These are phyloP conservation scores for Murraya paniculata DNA, from an alignment of 345 rosid genomes.

Conservation along the genomic window DNA sequence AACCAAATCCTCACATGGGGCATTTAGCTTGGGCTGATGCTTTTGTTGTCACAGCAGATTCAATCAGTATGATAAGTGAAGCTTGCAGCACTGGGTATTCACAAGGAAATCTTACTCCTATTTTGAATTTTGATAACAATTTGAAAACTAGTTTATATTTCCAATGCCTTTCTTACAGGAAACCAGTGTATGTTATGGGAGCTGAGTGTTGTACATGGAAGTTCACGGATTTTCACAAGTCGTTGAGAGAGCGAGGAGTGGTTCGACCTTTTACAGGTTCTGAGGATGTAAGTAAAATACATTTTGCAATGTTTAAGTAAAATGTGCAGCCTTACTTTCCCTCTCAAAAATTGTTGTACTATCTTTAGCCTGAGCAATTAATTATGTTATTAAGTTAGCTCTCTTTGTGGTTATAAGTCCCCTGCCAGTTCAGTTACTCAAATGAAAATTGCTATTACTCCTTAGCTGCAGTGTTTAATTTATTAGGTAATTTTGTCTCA, in stretches of 20 bases:
- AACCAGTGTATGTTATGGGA: constrained; percentile 88
- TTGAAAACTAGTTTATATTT: constrained; percentile 1
- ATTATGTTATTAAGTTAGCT: background rate
- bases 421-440: background rate
- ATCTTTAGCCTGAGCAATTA: background rate
- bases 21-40: constrained; percentile 99
- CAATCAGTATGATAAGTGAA: constrained; percentile 90
- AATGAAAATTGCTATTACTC: background rate
- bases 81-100: constrained; percentile 96
- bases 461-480: background rate
- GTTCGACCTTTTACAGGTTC: constrained; percentile 78
- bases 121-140: background rate
- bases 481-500: background rate
- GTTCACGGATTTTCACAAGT: constrained; percentile 75
- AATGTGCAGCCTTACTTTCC: background rate
- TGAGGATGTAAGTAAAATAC: constrained; percentile 77
- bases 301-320: background rate
- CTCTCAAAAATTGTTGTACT: background rate
- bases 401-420: too few relatives aligned
- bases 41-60: constrained; percentile 91
- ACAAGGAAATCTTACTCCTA: background rate
- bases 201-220: constrained; percentile 91
- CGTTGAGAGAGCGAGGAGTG: constrained; percentile 79
- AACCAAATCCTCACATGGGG: constrained; percentile 88
- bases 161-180: constrained; percentile 41